A percentile compares a stretch with the other conserved stretches of the same genome.
phyloP scores from a whole-genome alignment of 352 stramenopile species.

The Pythium pectinolyticum region DNA sequence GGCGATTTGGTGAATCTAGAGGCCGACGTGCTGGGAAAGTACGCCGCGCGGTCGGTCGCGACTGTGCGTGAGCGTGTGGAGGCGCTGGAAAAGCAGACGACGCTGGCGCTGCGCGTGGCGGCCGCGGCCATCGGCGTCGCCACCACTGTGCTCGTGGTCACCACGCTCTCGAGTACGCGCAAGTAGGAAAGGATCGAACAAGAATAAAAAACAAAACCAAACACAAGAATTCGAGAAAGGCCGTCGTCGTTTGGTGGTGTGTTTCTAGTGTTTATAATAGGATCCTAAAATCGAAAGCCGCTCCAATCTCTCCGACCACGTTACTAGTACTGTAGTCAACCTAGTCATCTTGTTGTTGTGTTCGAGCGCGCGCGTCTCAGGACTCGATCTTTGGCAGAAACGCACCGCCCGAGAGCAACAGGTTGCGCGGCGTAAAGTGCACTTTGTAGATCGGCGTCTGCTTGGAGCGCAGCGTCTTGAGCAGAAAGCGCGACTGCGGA shows the following conservation, averaged over 20 bases:
- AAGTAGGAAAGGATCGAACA: constrained; percentile 13
- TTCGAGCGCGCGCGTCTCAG: constrained; percentile 13
- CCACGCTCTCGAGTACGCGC: constrained; percentile 28
- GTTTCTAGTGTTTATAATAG: constrained; percentile 29
- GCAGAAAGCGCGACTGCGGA: constrained; percentile 67
- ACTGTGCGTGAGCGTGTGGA: constrained; percentile 61
- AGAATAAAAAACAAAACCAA: neutral
- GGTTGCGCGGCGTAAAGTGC: constrained; percentile 79
- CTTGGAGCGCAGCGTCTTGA: constrained; percentile 85
- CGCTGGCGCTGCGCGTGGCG: constrained; percentile 39
- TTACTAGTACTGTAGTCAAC: too few species aligned
- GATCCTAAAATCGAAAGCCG: neutral
- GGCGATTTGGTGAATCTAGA: constrained; percentile 92
- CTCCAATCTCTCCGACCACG: neutral
- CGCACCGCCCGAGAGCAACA: constrained; percentile 73
- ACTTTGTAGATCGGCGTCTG: constrained; percentile 83
- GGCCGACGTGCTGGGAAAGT: constrained; percentile 92
- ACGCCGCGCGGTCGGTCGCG: constrained; percentile 78
- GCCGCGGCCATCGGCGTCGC: constrained; percentile 33
- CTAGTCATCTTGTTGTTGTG: too few species aligned
- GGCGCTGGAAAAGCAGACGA: constrained; percentile 51
- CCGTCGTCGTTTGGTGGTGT: neutral
- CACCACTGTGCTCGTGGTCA: constrained; percentile 28
- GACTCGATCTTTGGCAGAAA: constrained; percentile 62
- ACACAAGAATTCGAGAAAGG: too few species aligned